These are phyloP conservation scores for Typha latifolia DNA, from an alignment of 176 grass and related monocot species.

Conservation along the genomic window DNA sequence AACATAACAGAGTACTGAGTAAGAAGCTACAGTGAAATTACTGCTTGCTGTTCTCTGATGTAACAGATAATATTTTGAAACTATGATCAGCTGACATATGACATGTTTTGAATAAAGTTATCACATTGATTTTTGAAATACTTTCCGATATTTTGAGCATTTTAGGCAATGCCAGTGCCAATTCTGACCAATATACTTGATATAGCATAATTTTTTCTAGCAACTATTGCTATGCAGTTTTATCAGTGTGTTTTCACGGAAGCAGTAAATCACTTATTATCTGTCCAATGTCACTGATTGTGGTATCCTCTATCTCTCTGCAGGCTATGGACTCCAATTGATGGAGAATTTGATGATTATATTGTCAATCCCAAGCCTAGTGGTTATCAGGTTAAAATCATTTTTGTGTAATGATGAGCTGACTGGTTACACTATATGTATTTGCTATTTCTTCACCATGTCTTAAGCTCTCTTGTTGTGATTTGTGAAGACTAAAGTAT, in stretches of 20 bases:
- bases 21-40: constrained; percentile 7
- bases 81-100: background rate
- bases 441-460: constrained; percentile 3
- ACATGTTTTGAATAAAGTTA: background rate
- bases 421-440: constrained; percentile 4
- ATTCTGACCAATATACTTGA: too few species aligned
- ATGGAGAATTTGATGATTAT: constrained; percentile 98
- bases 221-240: too few species aligned
- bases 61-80: background rate
- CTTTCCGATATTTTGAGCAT: too few species aligned
- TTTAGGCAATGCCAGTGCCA: too few species aligned
- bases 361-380: constrained; percentile 95
- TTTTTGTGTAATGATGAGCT: constrained; percentile 8
- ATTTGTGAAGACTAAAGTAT: background rate
- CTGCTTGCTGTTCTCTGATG: constrained; percentile 10
- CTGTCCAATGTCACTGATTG: constrained; percentile 2
- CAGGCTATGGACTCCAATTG: constrained; percentile 94
- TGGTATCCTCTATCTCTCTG: constrained; percentile 3
- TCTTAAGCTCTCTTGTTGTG: background rate
- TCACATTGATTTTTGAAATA: background rate
- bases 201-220: too few species aligned
- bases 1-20: constrained; percentile 8
- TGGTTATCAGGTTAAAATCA: constrained; percentile 87
- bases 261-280: too few species aligned
- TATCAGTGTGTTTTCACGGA: too few species aligned